Conservation (phyloP, 495 filamentous ascomycete species). For the Xylaria sp. region DNA sequence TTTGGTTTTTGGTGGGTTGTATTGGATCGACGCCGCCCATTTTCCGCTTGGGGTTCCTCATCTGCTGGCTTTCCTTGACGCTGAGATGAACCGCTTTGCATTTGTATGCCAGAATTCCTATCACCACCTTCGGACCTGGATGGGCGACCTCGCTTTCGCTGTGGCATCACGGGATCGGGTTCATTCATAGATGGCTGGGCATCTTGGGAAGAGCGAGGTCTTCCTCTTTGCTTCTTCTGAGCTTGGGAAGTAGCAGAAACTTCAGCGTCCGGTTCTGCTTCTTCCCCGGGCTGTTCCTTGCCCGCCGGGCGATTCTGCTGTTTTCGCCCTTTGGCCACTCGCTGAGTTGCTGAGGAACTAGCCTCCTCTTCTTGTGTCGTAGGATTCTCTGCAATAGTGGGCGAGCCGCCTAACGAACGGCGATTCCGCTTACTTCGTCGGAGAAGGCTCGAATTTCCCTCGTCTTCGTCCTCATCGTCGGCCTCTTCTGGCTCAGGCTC, state of each 20-base stretch:
- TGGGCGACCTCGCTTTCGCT: slow-evolving; percentile 32
- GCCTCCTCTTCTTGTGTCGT: not conserved
- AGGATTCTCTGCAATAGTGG: not conserved
- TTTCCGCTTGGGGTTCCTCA: slow-evolving; percentile 17
- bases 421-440: slow-evolving; percentile 36
- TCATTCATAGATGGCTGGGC: slow-evolving; percentile 26
- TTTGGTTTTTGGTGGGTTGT: slow-evolving; percentile 20
- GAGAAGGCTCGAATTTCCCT: slow-evolving; percentile 37
- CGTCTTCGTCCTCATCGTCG: slow-evolving; percentile 41
- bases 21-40: slow-evolving; percentile 20
- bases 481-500: slow-evolving; percentile 33
- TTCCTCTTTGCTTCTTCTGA: slow-evolving; percentile 33
- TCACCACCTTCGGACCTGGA: slow-evolving; percentile 10
- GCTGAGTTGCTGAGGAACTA: not conserved
- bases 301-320: slow-evolving; percentile 20
- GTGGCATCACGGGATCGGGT: slow-evolving; percentile 9
- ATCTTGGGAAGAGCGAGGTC: slow-evolving; percentile 35
- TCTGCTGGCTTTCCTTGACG: slow-evolving; percentile 17
- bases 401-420: slow-evolving; percentile 3
- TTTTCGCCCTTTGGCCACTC: slow-evolving; percentile 25
- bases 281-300: slow-evolving; percentile 10
- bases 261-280: slow-evolving; percentile 25
- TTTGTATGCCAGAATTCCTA: not conserved
- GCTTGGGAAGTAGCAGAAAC: not conserved
- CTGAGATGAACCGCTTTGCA: slow-evolving; percentile 29